phyloP scores from a whole-genome alignment of 306 rosid genomes.

The Trifolium subterraneum region DNA sequence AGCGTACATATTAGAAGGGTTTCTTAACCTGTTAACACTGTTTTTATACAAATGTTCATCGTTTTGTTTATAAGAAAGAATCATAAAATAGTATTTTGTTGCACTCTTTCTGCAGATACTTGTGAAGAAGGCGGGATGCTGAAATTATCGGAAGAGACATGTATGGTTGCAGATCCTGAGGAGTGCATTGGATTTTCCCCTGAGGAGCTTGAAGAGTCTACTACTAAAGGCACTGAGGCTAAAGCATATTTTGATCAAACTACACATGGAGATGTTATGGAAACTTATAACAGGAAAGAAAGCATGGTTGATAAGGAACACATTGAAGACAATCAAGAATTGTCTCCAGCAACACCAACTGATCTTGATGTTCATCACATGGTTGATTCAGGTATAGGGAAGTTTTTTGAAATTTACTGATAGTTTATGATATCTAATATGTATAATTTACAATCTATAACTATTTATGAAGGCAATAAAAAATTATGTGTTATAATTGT shows the following conservation, averaged over 20 bases:
- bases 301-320: not conserved
- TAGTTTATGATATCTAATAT: too few species aligned
- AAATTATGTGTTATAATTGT: too few species aligned
- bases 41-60: too few species aligned
- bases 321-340: too few species aligned
- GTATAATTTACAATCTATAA: too few species aligned
- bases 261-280: conserved; percentile 24
- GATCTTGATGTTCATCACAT: too few species aligned
- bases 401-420: too few species aligned
- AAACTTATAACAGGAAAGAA: conserved; percentile 11
- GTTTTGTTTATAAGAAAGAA: not conserved
- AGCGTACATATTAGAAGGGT: not conserved
- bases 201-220: conserved; percentile 12
- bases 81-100: not conserved
- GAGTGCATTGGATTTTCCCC: conserved; percentile 22
- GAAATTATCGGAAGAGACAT: conserved; percentile 1
- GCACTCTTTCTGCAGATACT: conserved; percentile 33
- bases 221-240: conserved; percentile 3
- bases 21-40: not conserved
- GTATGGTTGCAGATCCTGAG: conserved; percentile 6
- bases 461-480: too few species aligned
- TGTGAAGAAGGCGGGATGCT: conserved; percentile 16
- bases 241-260: conserved; percentile 3
- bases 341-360: too few species aligned
- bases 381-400: too few species aligned